These are phyloP conservation scores for Parmelia sp. DNA, from an alignment of 495 filamentous ascomycete species.

Conservation along the genomic window DNA sequence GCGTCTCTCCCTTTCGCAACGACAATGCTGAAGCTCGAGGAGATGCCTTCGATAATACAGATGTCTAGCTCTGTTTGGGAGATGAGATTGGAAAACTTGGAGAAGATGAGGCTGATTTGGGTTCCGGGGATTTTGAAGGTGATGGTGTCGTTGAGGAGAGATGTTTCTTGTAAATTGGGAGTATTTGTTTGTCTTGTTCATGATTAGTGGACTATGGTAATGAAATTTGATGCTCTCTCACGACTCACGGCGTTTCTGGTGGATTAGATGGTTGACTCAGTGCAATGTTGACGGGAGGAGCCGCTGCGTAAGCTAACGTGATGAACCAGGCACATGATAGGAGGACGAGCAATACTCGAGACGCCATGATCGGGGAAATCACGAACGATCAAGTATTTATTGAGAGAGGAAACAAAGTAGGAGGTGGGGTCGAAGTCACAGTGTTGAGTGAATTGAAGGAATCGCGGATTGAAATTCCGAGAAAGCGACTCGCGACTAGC, in stretches of 20 bases:
- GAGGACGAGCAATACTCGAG: not conserved
- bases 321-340: not conserved
- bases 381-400: not conserved
- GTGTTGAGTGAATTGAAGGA: too few species aligned
- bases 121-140: constrained; percentile 9
- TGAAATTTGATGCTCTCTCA: not conserved
- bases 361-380: not conserved
- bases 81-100: not conserved
- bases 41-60: constrained; percentile 11
- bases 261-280: not conserved
- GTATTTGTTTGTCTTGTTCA: not conserved
- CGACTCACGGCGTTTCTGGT: not conserved
- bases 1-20: not conserved
- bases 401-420: not conserved
- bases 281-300: not conserved
- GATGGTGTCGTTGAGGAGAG: not conserved
- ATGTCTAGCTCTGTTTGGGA: constrained; percentile 5
- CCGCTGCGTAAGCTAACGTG: not conserved
- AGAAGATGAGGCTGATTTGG: constrained; percentile 2
- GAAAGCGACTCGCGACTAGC: not conserved
- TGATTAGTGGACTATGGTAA: not conserved
- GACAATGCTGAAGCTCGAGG: not conserved
- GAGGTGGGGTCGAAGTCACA: not conserved
- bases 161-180: not conserved
- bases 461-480: too few species aligned